Base-by-base conservation (phyloP, 306 rosid species). In the Quercus agrifolia region DNA sequence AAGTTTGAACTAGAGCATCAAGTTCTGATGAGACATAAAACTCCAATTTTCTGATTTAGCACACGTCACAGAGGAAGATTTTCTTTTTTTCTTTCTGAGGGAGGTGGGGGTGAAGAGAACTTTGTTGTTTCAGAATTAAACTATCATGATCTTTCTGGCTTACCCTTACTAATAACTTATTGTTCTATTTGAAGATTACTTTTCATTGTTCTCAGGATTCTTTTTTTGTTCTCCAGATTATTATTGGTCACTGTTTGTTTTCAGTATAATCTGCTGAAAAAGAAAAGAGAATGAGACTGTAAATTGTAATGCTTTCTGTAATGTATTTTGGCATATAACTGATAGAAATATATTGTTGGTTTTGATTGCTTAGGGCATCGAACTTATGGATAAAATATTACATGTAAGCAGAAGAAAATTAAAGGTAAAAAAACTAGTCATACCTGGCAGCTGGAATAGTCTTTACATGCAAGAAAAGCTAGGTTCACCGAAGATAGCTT, bases 381-480 rank as follows among this genome's bases (percentile, higher is more conserved):
- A 64, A 64, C 70, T 30, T 64, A 17, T 30, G 44, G 38, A 28
- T 30, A 3, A 64, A 17, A 35, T 64, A 30, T 64, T 15, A 5
- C 14, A 10, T 3, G 38, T 49, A 73, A 74, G 58, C 72, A 74
- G 76, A 68, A 63, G 31, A 80, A 27, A 64, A 66, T 81, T 70
- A 69, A 23, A 71, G 70, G 68, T 20, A 71, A 79, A 77, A 74
- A 78, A 72, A 86, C 41, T 61, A 69, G 71, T 73, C 86, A 66
- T 87, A 82, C 99, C 97, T 89, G 97, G 88, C 97, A 91, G 86
- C 95, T 89, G 74, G 52, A 76, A 83, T 88, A 95, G 86, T 95
- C 92, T 81, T 85, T 79, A 82, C 97, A 95, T 62, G 94, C 97
- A 74, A 95, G 93, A 83, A 95, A 90, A 77, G 99, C 98, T 64